A percentile compares a stretch with the other conserved stretches of the same genome.
phyloP scores from a whole-genome alignment of 2,329 filamentous ascomycete species.

The Fusarium sp. region DNA sequence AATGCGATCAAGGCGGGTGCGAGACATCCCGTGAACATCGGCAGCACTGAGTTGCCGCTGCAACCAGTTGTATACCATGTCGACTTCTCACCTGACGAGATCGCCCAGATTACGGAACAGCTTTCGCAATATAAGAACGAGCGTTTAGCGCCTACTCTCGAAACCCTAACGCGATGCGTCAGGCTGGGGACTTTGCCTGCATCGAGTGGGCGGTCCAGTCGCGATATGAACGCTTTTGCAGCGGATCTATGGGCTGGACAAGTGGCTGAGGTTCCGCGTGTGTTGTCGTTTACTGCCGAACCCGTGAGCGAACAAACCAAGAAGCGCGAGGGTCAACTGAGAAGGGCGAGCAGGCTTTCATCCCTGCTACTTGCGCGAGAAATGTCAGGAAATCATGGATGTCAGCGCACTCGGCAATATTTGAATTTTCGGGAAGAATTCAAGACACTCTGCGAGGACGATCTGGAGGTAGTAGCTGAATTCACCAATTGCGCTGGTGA shows the following conservation, averaged over 20 bases:
- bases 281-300: constrained; percentile 44
- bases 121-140: constrained; percentile 34
- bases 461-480: constrained; percentile 61
- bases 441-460: constrained; percentile 61
- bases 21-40: constrained; percentile 5
- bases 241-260: constrained; percentile 46
- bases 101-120: constrained; percentile 43
- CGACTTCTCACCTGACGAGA: constrained; percentile 58
- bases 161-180: constrained; percentile 32
- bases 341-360: constrained; percentile 47
- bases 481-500: constrained; percentile 73
- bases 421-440: constrained; percentile 60
- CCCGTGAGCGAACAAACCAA: constrained; percentile 19
- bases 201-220: neutral
- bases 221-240: constrained; percentile 24
- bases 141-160: constrained; percentile 25
- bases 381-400: constrained; percentile 57
- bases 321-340: constrained; percentile 14
- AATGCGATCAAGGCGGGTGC: constrained; percentile 45
- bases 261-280: constrained; percentile 22
- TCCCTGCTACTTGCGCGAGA: constrained; percentile 62
- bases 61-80: constrained; percentile 54
- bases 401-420: constrained; percentile 55
- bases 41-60: neutral
- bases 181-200: neutral